A percentile compares a stretch with the other conserved stretches of the same genome.
Conservation (phyloP, 495 filamentous ascomycete species). For the Annulohypoxylon moriforme region DNA sequence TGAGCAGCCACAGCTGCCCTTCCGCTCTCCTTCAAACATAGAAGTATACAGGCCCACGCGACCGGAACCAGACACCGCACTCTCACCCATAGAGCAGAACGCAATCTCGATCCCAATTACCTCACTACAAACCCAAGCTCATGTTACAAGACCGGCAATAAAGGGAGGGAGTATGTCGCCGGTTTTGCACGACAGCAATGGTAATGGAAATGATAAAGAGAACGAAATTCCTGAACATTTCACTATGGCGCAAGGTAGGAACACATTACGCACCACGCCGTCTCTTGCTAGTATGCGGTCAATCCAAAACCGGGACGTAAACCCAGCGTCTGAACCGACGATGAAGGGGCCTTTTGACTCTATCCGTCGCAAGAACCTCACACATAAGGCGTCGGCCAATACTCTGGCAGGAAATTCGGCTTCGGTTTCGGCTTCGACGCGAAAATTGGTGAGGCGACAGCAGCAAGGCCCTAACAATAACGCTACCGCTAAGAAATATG, state of each 20-base stretch:
- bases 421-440: no score
- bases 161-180: constrained; percentile 42
- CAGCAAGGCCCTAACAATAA: constrained; percentile 26
- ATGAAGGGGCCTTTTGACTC: constrained; percentile 25
- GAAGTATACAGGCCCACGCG: constrained; percentile 35
- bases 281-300: constrained; percentile 25
- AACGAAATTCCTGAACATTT: constrained; percentile 27
- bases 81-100: constrained; percentile 35
- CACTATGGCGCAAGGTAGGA: neutral
- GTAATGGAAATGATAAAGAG: constrained; percentile 16
- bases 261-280: constrained; percentile 12
- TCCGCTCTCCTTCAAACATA: neutral
- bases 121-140: constrained; percentile 44
- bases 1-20: constrained; percentile 33
- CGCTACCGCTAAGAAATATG: constrained; percentile 4
- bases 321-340: constrained; percentile 7
- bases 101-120: constrained; percentile 14
- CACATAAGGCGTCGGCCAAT: constrained; percentile 42
- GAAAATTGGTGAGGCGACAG: constrained; percentile 40
- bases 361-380: constrained; percentile 15
- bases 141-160: constrained; percentile 48
- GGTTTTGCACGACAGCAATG: neutral
- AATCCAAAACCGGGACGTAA: neutral
- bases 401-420: constrained; percentile 51
- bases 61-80: constrained; percentile 19